phyloP scores from a whole-genome alignment of 2,329 filamentous ascomycete genomes.

The Arthrobotrys megalospora region DNA sequence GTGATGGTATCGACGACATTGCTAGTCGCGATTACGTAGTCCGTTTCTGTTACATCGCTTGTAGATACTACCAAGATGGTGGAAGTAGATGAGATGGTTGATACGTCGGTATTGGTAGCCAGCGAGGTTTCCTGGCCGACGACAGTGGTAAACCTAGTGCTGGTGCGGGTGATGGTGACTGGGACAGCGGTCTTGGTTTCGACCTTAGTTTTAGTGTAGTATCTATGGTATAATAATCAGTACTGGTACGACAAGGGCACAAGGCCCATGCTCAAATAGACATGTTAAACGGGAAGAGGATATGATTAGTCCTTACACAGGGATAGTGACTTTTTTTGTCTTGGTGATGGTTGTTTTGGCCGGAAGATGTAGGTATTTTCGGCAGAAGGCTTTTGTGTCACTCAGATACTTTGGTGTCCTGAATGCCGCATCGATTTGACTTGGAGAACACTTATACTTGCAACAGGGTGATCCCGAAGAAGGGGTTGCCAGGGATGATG shows the following conservation, averaged over 20 bases:
- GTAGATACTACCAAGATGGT: slow-evolving; percentile 17
- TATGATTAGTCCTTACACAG: slow-evolving; percentile 14
- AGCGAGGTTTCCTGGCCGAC: background rate
- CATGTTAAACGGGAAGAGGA: background rate
- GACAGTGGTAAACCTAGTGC: background rate
- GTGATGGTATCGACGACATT: slow-evolving; percentile 18
- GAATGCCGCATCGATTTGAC: slow-evolving; percentile 21
- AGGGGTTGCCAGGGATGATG: slow-evolving; percentile 14
- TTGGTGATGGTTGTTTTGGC: slow-evolving; percentile 6
- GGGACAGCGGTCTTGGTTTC: background rate
- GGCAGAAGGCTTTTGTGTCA: slow-evolving; percentile 30
- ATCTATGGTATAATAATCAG: background rate
- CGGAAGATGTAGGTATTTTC: slow-evolving; percentile 13
- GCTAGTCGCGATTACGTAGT: slow-evolving; percentile 4
- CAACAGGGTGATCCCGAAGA: background rate
- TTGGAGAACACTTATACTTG: slow-evolving; percentile 28
- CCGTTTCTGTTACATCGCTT: slow-evolving; percentile 10
- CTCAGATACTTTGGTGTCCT: slow-evolving; percentile 1
- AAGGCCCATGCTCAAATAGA: background rate
- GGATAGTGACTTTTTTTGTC: slow-evolving; percentile 15
- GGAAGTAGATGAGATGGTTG: slow-evolving; percentile 11
- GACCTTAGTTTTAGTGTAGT: background rate
- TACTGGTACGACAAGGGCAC: background rate
- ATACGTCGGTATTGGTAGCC: slow-evolving; percentile 8
- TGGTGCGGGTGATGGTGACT: slow-evolving; percentile 1